phyloP scores from a whole-genome alignment of 352 stramenopile genomes.

The Globisporangium ultimum region DNA sequence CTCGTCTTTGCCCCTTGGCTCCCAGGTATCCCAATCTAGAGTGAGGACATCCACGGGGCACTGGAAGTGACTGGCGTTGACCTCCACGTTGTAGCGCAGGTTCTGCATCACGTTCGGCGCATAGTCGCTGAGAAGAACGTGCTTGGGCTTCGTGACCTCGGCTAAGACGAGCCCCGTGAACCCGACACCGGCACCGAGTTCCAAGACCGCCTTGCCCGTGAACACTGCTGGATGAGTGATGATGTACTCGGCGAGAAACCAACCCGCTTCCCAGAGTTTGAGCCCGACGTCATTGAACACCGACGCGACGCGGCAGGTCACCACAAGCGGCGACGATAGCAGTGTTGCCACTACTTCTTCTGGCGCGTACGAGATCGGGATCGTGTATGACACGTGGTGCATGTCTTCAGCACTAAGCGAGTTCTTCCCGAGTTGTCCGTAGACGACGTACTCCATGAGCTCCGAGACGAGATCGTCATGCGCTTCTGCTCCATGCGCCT shows the following conservation, averaged over 20 bases:
- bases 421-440: constrained; percentile 25
- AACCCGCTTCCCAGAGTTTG: constrained; percentile 80
- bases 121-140: constrained; percentile 73
- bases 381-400: constrained; percentile 70
- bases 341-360: constrained; percentile 1
- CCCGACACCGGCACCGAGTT: constrained; percentile 70
- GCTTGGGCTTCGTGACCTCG: constrained; percentile 26
- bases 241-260: constrained; percentile 72
- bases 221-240: constrained; percentile 55
- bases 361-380: constrained; percentile 14
- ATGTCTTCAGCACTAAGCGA: constrained; percentile 47
- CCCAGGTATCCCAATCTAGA: constrained; percentile 74
- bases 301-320: constrained; percentile 75
- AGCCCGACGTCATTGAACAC: constrained; percentile 83
- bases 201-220: constrained; percentile 44
- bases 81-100: constrained; percentile 75
- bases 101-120: constrained; percentile 82
- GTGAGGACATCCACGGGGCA: constrained; percentile 54
- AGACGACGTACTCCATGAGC: constrained; percentile 57
- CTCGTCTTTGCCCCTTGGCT: constrained; percentile 25
- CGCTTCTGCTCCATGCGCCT: constrained; percentile 32
- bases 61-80: constrained; percentile 45
- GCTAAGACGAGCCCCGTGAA: constrained; percentile 67
- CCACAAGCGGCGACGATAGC: constrained; percentile 16
- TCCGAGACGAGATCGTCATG: constrained; percentile 50